Conservation (phyloP, 768 basidiomycete species). For the Rhodotorula kratochvilovae region DNA sequence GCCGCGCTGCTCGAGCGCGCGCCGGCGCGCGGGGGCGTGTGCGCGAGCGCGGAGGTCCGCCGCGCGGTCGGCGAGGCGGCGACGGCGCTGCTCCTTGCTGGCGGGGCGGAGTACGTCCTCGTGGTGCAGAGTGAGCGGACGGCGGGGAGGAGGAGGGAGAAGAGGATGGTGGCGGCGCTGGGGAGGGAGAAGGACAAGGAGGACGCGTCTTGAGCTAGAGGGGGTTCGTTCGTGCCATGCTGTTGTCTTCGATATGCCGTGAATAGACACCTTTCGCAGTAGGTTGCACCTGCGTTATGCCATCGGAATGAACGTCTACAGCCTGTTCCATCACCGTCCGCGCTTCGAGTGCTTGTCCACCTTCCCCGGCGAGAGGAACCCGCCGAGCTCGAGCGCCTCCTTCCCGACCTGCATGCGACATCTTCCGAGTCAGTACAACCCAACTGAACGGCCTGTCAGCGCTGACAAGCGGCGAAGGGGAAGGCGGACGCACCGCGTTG, state of each 20-base stretch:
- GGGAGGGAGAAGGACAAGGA: not conserved
- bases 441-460: no score
- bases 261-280: no score
- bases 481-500: not conserved
- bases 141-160: slow-evolving; percentile 14
- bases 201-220: not conserved
- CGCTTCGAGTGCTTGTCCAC: not conserved
- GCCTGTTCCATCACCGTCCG: no score
- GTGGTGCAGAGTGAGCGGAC: slow-evolving; percentile 45
- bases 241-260: not conserved
- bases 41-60: slow-evolving; percentile 55
- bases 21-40: slow-evolving; percentile 42
- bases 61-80: slow-evolving; percentile 84
- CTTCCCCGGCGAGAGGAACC: not conserved
- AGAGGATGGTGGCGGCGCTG: slow-evolving; percentile 4
- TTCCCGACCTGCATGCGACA: not conserved
- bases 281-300: no score
- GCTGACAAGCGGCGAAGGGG: not conserved
- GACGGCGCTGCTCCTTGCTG: slow-evolving; percentile 65
- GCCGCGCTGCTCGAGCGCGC: slow-evolving; percentile 60
- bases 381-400: not conserved
- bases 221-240: not conserved
- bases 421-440: no score
- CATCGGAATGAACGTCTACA: not conserved
- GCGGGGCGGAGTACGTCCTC: slow-evolving; percentile 39